A percentile compares a stretch with the other conserved stretches of the same genome.
These are phyloP conservation scores for Psilocybe mexicana DNA, from an alignment of 1,284 basidiomycete species.

Conservation along the genomic window DNA sequence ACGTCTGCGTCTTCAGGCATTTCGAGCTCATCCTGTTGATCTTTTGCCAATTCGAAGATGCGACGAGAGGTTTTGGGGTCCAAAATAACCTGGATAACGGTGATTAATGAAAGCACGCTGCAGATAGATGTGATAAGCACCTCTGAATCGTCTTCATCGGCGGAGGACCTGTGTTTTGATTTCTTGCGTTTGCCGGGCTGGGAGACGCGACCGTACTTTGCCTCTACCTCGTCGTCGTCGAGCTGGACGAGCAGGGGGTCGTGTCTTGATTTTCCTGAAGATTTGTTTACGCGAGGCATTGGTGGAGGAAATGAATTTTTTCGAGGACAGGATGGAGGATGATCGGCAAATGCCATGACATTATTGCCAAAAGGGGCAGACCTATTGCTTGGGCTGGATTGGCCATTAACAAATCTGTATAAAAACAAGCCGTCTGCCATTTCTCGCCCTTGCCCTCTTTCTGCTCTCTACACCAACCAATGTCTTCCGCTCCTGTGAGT, in stretches of 20 bases:
- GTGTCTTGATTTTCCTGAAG: constrained; percentile 63
- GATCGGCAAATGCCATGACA: constrained; percentile 28
- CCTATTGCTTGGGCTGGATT: constrained; percentile 11
- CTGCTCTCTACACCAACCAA: constrained; percentile 8
- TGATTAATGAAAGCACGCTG: constrained; percentile 9
- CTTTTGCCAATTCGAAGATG: constrained; percentile 90
- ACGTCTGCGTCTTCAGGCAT: constrained; percentile 52
- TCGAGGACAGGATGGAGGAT: background rate
- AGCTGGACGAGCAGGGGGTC: constrained; percentile 86
- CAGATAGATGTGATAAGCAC: constrained; percentile 36
- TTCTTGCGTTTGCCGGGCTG: constrained; percentile 75
- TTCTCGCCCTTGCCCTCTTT: constrained; percentile 9
- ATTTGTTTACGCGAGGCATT: constrained; percentile 67
- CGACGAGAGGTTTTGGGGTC: constrained; percentile 87
- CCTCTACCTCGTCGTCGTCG: constrained; percentile 70
- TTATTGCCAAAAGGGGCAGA: constrained; percentile 13
- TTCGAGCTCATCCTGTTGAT: constrained; percentile 91
- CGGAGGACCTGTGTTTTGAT: constrained; percentile 37
- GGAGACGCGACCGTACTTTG: constrained; percentile 78
- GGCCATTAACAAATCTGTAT: constrained; percentile 9
- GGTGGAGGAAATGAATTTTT: constrained; percentile 15
- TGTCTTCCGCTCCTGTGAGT: constrained; percentile 28
- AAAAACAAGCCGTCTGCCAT: constrained; percentile 9
- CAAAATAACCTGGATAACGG: constrained; percentile 58
- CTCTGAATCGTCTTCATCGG: constrained; percentile 56